Conservation (phyloP, 352 stramenopile species). For the Globisporangium polare region DNA sequence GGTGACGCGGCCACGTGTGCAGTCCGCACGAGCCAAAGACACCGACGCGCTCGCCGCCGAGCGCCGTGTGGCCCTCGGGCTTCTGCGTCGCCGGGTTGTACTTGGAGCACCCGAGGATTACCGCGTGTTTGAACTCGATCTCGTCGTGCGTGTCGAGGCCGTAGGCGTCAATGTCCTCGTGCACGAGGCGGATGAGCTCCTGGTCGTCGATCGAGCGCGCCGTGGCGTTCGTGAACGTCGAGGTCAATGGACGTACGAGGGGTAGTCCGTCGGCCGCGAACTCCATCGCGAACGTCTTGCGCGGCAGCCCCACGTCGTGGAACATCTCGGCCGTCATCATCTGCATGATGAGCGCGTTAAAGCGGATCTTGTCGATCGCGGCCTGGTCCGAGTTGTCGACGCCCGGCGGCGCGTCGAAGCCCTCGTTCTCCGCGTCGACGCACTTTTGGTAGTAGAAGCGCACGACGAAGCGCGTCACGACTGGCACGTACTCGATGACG, state of each 20-base stretch:
- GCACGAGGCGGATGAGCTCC: constrained; percentile 48
- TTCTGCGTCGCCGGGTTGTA: constrained; percentile 50
- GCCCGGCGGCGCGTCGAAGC: constrained; percentile 51
- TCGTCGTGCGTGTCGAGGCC: constrained; percentile 29
- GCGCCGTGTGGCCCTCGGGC: constrained; percentile 51
- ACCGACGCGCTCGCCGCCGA: constrained; percentile 50
- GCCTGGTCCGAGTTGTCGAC: constrained; percentile 52
- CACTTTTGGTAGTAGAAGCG: constrained; percentile 73
- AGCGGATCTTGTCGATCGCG: constrained; percentile 45
- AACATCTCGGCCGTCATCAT: constrained; percentile 52
- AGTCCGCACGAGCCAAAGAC: constrained; percentile 70
- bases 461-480: constrained; percentile 31
- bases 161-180: constrained; percentile 40
- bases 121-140: constrained; percentile 53
- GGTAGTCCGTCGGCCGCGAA: constrained; percentile 44
- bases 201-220: constrained; percentile 52
- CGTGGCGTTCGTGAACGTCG: constrained; percentile 49
- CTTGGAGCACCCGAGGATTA: constrained; percentile 65
- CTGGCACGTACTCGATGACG: constrained; percentile 31
- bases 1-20: constrained; percentile 49
- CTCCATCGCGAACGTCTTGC: constrained; percentile 53
- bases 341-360: constrained; percentile 58
- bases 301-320: constrained; percentile 29
- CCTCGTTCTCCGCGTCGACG: constrained; percentile 30
- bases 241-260: constrained; percentile 41